Base-by-base conservation (phyloP, 2,329 filamentous ascomycete genomes). In the Aureobasidium sp. region DNA sequence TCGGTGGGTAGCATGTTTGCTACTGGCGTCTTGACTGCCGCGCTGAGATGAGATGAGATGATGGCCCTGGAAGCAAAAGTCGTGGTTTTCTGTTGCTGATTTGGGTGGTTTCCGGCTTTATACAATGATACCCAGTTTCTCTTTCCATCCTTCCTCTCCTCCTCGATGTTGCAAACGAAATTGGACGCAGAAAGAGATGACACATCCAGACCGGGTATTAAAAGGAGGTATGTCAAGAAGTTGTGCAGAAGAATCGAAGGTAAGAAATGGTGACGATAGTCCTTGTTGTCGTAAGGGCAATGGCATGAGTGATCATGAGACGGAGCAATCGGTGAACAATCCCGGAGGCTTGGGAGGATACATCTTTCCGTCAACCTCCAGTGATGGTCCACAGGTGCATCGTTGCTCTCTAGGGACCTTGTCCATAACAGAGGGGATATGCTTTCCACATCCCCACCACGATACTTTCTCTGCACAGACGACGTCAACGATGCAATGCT, bases 351-450 rank as follows among this genome's bases (percentile, higher is more conserved):
- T 72, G 20, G 85, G 84, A 62, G 86, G 85, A 67, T 87, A 88
- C 69, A 79, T 68, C 68, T 81, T 82, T 29, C 83, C 84, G 59
- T 81, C 79, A 36, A 77, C 74, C 68, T 84, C 80, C 64, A 87
- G 75, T 68, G 81, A 80, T 37, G 86, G 85, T 67, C 79, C 76
- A 69, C 86, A 89, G 15, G 75, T 77, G 76, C 87, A 89, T 73
- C 85, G 80, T 51, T 88, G 77, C 7, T 77, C 73, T 36, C 77
- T 73, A 2, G 84, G 79, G 39, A 88, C 71, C 36, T 71, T 69
- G 70, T 84, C 81, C 76, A 89, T 82, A 67, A 88, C 84, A 17
- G 72, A 72, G 14, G 82, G 76, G 67, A 89, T 78, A 73, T 89
- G 86, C 11, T 36, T 37, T 25, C 59, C 59, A 20, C 59, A 61